A percentile compares a stretch with the other conserved stretches of the same genome.
Evolutionary conservation across 305 asterid species (phyloP).

Genomic region (Caryopteris hybrid): DNA sequence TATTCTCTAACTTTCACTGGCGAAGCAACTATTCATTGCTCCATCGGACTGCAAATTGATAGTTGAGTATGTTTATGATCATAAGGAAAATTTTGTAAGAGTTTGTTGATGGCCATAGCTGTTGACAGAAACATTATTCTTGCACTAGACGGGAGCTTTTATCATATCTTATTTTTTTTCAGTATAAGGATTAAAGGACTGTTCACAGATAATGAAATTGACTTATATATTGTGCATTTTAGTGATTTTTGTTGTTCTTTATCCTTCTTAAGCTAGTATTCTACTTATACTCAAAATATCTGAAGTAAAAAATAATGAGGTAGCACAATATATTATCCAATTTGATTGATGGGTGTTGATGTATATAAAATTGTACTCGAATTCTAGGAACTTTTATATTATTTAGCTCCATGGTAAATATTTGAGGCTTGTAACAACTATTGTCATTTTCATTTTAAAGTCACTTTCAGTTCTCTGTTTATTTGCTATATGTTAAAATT

Average conservation of each 20-base stretch:
- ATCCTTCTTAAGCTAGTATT: not conserved
- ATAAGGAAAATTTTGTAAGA: not conserved
- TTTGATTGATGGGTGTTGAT: not conserved
- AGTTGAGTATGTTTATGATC: not conserved
- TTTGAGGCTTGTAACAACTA: not conserved
- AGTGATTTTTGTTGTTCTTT: not conserved
- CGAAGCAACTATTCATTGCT: slow-evolving; percentile 2
- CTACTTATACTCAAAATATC: not conserved
- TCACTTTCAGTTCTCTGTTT: not conserved
- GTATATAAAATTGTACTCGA: not conserved
- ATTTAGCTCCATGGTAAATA: not conserved
- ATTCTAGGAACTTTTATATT: not conserved
- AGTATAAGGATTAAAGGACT: not conserved
- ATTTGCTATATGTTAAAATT: not conserved
- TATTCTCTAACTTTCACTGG: slow-evolving; percentile 8
- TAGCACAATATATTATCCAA: not conserved
- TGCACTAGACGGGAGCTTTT: slow-evolving; percentile 9
- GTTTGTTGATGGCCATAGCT: slow-evolving; percentile 14
- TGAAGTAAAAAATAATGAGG: not conserved
- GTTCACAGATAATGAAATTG: not conserved
- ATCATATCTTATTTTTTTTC: slow-evolving; percentile 3
- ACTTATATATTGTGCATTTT: not conserved
- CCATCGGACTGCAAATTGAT: slow-evolving; percentile 14
- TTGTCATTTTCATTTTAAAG: not conserved
- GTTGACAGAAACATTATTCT: slow-evolving; percentile 1